phyloP scores from a whole-genome alignment of 257 asterid species.

The Plantago ovata region DNA sequence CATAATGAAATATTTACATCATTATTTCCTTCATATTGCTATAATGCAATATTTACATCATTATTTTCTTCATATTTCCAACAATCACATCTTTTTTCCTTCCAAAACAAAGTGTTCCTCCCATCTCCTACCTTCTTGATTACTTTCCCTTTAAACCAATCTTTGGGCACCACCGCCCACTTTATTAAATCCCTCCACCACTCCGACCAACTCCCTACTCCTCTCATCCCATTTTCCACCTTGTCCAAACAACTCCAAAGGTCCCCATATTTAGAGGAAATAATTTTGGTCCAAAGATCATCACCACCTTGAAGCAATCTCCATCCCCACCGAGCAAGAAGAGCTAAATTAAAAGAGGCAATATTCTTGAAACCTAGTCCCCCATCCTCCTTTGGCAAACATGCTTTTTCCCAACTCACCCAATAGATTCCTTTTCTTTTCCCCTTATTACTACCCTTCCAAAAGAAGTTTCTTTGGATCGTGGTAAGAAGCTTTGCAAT shows the following conservation, averaged over 20 bases:
- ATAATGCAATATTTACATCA: too few species aligned
- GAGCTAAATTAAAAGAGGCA: not conserved
- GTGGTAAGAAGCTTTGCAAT: too few species aligned
- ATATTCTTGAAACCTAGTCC: not conserved
- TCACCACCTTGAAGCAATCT: not conserved
- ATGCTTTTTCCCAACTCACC: not conserved
- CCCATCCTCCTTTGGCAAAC: not conserved
- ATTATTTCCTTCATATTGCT: too few species aligned
- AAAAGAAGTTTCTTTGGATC: not conserved
- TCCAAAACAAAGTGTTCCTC: too few species aligned
- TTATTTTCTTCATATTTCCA: too few species aligned
- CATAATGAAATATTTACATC: too few species aligned
- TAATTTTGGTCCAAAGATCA: not conserved
- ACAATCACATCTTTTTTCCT: too few species aligned
- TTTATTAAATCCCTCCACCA: not conserved
- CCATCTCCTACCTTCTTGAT: too few species aligned
- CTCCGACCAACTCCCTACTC: not conserved
- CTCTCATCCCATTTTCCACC: not conserved
- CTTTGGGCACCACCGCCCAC: too few species aligned
- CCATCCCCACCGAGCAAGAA: not conserved
- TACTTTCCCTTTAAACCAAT: too few species aligned
- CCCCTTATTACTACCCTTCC: not conserved
- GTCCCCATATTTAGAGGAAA: not conserved
- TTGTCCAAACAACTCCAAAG: not conserved
- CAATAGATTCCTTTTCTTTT: not conserved